Evolutionary conservation across 495 filamentous ascomycete genomes (phyloP).

Genomic region (Hypoxylon crocopeplum): DNA sequence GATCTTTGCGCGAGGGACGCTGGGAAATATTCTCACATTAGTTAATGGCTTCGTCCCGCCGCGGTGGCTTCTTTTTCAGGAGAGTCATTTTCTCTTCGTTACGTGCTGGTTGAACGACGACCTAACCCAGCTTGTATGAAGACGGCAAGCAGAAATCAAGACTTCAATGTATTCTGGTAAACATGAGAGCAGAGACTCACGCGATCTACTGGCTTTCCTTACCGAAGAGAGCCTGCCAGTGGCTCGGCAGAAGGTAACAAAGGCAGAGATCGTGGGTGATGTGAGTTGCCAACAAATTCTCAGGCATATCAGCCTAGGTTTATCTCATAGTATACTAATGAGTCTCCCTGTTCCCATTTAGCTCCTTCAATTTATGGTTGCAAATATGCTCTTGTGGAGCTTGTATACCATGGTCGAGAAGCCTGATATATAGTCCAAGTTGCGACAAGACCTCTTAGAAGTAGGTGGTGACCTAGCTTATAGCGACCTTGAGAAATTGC

Average conservation of each 20-base stretch:
- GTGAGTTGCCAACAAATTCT: conserved; percentile 25
- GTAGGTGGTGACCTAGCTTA: conserved; percentile 29
- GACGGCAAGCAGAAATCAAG: conserved; percentile 8
- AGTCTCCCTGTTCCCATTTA: no score
- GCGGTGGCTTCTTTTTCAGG: conserved; percentile 39
- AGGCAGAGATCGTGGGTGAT: conserved; percentile 31
- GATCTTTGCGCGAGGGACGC: conserved; percentile 31
- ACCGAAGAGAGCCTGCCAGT: conserved; percentile 22
- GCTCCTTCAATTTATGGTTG: conserved; percentile 29
- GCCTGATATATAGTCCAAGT: conserved; percentile 2
- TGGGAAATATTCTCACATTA: conserved; percentile 36
- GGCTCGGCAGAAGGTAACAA: conserved; percentile 13
- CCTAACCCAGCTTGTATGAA: conserved; percentile 60
- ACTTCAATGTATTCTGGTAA: not conserved
- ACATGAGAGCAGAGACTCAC: not conserved
- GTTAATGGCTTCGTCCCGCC: conserved; percentile 35
- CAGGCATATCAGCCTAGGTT: no score
- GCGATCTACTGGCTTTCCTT: conserved; percentile 34
- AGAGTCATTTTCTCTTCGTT: conserved; percentile 25
- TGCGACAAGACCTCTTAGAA: not conserved
- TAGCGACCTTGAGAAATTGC: conserved; percentile 33
- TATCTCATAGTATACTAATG: no score
- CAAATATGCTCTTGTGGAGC: not conserved
- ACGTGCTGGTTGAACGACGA: conserved; percentile 31
- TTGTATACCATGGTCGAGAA: conserved; percentile 1